Percentiles rank a stretch among this genome's conserved stretches.
These are phyloP conservation scores for Entomortierella lignicola DNA, from an alignment of 192 early-diverging fungal species.

Conservation along the genomic window DNA sequence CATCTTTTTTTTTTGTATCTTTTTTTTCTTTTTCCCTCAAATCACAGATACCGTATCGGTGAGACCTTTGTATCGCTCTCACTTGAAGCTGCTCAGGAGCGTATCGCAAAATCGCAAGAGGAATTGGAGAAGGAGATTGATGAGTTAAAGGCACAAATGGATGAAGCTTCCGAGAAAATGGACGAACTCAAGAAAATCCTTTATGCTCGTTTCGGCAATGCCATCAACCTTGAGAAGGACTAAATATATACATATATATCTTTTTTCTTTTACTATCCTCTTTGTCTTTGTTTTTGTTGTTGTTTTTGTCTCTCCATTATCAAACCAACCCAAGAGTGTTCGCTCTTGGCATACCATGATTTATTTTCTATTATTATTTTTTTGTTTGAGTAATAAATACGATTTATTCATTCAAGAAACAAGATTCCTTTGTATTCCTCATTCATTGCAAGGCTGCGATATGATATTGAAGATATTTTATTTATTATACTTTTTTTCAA, in stretches of 20 bases:
- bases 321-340: no score
- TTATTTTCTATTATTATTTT: no score
- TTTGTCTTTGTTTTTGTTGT: no score
- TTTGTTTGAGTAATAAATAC: no score
- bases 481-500: constrained; percentile 1
- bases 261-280: no score
- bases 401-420: no score
- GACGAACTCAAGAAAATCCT: constrained; percentile 85
- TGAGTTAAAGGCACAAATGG: constrained; percentile 72
- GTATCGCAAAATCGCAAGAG: constrained; percentile 73
- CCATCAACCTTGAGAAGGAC: constrained; percentile 95
- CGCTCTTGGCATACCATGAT: no score
- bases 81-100: constrained; percentile 77
- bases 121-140: constrained; percentile 71
- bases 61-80: constrained; percentile 87
- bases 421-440: no score
- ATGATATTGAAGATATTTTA: no score
- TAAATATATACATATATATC: constrained; percentile 27
- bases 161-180: constrained; percentile 78
- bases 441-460: no score
- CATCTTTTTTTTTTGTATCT: no score
- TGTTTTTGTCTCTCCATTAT: no score
- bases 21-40: neutral
- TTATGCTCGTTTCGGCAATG: constrained; percentile 93
- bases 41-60: constrained; percentile 80